Evolutionary conservation across 2,329 filamentous ascomycete genomes (phyloP), one percentile per base, ranked within the genome.

Genomic region (Scytalidium sp.): DNA sequence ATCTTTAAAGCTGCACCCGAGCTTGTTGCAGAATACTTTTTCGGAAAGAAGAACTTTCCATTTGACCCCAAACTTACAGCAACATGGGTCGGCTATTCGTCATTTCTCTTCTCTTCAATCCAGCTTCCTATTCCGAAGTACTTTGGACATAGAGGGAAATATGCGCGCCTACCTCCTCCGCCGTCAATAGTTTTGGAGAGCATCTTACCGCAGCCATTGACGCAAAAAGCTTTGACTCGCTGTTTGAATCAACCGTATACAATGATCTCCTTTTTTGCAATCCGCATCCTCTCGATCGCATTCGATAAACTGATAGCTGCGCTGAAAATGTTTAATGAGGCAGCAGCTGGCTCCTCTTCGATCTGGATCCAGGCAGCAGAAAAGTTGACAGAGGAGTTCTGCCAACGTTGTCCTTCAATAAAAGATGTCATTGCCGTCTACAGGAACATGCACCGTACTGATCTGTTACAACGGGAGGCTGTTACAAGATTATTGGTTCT

Each of bases 61-160:
- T 90, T 96, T 55, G 92, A 97, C 40, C 92, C 94, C 0, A 97
- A 96, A 64, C 77, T 95, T 4, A 94, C 91, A 3, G 85, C 91
- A 41, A 94, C 91, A 0, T 99, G 94, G 94, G 88, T 97, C 58
- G 92, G 93, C 40, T 96, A 95, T 64, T 90, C 91, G 0, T 84
- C 91, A 0, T 90, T 97, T 54, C 71, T 99, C 4, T 96, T 95
- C 67, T 88, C 87, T 53, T 83, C 85, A 1, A 83, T 97, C 42
- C 80, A 86, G 50, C 73, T 95, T 29, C 83, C 85, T 1, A 74
- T 96, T 2, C 92, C 92, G 2, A 64, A 73, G 21, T 80, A 80
- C 52, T 90, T 93, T 62, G 90, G 90, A 11, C 81, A 84, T 58
- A 75, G 75, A 39, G 76, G 80, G 11, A 75, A 75, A 40, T 86